Conservation (phyloP, 2,329 filamentous ascomycete genomes). For the Golovinomyces cichoracearum region DNA sequence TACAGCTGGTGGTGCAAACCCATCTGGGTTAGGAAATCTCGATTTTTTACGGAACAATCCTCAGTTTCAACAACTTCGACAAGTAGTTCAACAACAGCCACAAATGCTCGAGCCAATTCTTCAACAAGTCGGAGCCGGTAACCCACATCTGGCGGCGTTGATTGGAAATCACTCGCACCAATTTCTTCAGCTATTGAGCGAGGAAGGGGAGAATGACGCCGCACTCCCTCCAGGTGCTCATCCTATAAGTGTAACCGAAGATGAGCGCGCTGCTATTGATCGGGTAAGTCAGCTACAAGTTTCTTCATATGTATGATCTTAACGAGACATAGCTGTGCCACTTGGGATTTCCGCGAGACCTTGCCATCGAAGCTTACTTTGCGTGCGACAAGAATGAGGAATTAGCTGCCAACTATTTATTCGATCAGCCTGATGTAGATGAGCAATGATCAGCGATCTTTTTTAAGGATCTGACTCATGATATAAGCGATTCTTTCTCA, state of each 20-base stretch:
- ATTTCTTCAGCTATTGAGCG: constrained; percentile 70
- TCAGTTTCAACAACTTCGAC: constrained; percentile 91
- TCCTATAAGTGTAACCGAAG: constrained; percentile 74
- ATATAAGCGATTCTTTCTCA: too few species aligned
- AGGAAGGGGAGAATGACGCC: constrained; percentile 64
- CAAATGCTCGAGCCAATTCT: constrained; percentile 97
- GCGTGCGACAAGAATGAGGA: constrained; percentile 99
- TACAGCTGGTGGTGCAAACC: constrained; percentile 19
- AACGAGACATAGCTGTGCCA: constrained; percentile 42
- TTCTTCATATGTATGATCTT: not conserved
- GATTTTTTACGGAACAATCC: constrained; percentile 88
- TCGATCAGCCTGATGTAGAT: constrained; percentile 83
- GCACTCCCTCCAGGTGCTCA: constrained; percentile 70
- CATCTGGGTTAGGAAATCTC: constrained; percentile 43
- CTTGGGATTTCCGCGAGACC: constrained; percentile 75
- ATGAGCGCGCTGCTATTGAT: constrained; percentile 92
- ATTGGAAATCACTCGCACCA: constrained; percentile 82
- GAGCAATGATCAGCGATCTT: too few species aligned
- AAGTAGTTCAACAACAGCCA: constrained; percentile 90
- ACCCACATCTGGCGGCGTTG: constrained; percentile 76
- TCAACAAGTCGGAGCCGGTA: constrained; percentile 82
- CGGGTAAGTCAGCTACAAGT: constrained; percentile 32
- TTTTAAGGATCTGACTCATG: too few species aligned
- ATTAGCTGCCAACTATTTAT: constrained; percentile 89
- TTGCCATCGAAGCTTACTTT: constrained; percentile 94